Percentiles rank a stretch among this genome's conserved stretches.
Evolutionary conservation across 2,329 filamentous ascomycete species (phyloP).

Genomic region (Plenodomus biglobosus): DNA sequence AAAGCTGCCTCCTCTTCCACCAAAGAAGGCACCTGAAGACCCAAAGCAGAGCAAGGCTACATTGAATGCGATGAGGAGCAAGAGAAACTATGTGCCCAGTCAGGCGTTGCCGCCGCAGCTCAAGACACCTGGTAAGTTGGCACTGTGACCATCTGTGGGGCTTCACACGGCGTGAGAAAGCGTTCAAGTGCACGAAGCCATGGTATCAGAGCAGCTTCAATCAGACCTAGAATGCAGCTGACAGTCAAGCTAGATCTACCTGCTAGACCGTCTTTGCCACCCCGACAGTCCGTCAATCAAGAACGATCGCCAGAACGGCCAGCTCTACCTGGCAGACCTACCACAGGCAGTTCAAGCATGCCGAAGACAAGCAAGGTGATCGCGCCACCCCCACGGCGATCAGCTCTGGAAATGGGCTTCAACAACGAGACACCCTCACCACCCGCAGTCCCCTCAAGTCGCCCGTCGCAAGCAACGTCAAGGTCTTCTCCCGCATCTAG

Average conservation of each 20-base stretch:
- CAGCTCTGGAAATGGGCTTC: conserved; percentile 52
- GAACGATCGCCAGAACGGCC: conserved; percentile 17
- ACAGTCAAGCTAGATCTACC: conserved; percentile 13
- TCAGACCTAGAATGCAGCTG: conserved; percentile 21
- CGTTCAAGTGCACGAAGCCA: conserved; percentile 6
- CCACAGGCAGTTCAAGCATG: conserved; percentile 7
- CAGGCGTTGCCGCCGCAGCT: conserved; percentile 31
- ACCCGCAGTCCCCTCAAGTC: conserved; percentile 32
- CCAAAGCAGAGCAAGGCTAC: conserved; percentile 43
- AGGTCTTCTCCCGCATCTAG: conserved; percentile 12
- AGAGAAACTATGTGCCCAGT: conserved; percentile 27
- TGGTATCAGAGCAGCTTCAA: conserved; percentile 30
- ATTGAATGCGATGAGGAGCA: conserved; percentile 43
- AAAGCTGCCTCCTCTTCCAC: conserved; percentile 57
- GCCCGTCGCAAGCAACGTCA: conserved; percentile 16
- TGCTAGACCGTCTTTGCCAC: conserved; percentile 23
- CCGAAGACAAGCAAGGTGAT: conserved; percentile 14
- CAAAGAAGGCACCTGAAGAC: conserved; percentile 50
- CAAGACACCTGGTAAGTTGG: conserved; percentile 26
- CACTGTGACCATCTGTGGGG: neutral
- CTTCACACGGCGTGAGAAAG: too few relatives aligned
- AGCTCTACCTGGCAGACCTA: conserved; percentile 17
- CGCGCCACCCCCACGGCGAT: conserved; percentile 42
- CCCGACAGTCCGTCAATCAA: conserved; percentile 14
- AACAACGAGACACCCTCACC: conserved; percentile 48